These are phyloP conservation scores for Xylariaceae sp. DNA, from an alignment of 2,329 filamentous ascomycete species.

Conservation along the genomic window DNA sequence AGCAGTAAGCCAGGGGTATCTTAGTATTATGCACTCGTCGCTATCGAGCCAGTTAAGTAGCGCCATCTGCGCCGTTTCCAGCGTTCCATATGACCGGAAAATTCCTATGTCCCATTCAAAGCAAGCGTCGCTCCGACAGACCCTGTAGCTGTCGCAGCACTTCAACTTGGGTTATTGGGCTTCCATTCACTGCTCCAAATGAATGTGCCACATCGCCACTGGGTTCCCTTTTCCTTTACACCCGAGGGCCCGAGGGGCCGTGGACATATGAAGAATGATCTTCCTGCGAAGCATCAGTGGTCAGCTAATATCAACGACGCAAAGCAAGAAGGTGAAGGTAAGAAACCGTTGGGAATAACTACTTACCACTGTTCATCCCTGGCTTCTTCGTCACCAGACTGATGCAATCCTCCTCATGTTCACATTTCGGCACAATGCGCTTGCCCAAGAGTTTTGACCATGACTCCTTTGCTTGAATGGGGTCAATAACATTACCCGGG, in stretches of 20 bases:
- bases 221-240: constrained; percentile 74
- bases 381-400: constrained; percentile 82
- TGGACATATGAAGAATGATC: constrained; percentile 60
- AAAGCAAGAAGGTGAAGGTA: neutral
- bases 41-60: neutral
- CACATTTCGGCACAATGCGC: constrained; percentile 70
- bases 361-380: constrained; percentile 71
- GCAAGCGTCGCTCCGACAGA: neutral
- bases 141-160: neutral
- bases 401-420: constrained; percentile 85
- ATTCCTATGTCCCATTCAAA: neutral
- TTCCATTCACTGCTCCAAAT: constrained; percentile 64
- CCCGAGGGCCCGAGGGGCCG: constrained; percentile 81
- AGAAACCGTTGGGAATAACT: neutral
- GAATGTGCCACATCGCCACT: constrained; percentile 87
- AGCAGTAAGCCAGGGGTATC: neutral
- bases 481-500: constrained; percentile 54
- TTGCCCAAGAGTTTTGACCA: constrained; percentile 83
- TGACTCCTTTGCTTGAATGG: constrained; percentile 69
- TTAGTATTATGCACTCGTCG: neutral
- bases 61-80: neutral
- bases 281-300: constrained; percentile 37
- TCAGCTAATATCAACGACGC: neutral
- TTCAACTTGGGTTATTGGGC: constrained; percentile 5
- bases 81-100: neutral